Evolutionary conservation across 176 grass and related monocot genomes (phyloP).

Genomic region (Eleusine coracana): DNA sequence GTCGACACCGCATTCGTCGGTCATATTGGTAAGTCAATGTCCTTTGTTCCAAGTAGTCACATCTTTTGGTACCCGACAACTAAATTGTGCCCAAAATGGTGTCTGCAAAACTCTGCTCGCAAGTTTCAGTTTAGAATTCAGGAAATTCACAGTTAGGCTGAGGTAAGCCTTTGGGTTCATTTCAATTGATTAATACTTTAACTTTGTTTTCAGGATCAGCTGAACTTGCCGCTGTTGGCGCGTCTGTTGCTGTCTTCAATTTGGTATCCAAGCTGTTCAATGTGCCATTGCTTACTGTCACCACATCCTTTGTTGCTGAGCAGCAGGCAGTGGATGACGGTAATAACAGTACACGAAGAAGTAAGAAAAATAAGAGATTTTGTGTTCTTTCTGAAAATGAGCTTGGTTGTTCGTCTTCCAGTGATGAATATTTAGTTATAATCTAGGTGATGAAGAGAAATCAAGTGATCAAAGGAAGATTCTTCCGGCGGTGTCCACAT

Average conservation of each 20-base stretch:
- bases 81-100: no score
- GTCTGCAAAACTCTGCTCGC: neutral
- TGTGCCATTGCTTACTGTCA: slow-evolving; percentile 85
- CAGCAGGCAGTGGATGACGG: slow-evolving; percentile 57
- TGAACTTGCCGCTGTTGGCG: slow-evolving; percentile 81
- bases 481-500: slow-evolving; percentile 85
- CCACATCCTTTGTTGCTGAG: slow-evolving; percentile 93
- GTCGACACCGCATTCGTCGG: slow-evolving; percentile 80
- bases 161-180: neutral
- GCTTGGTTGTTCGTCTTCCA: neutral
- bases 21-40: slow-evolving; percentile 47
- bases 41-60: neutral
- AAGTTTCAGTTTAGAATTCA: neutral
- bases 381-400: neutral
- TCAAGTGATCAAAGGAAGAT: slow-evolving; percentile 48
- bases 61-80: no score
- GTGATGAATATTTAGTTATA: slow-evolving; percentile 35
- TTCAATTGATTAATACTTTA: neutral
- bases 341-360: neutral
- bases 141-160: neutral
- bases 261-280: slow-evolving; percentile 94
- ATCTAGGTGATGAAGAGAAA: slow-evolving; percentile 42
- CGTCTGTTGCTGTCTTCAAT: slow-evolving; percentile 82
- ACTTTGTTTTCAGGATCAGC: slow-evolving; percentile 24
- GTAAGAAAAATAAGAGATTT: slow-evolving; percentile 23